Percentiles rank a stretch among this genome's conserved stretches.
Conservation (phyloP, 1,284 basidiomycete species). For the Vanrija humicola region DNA sequence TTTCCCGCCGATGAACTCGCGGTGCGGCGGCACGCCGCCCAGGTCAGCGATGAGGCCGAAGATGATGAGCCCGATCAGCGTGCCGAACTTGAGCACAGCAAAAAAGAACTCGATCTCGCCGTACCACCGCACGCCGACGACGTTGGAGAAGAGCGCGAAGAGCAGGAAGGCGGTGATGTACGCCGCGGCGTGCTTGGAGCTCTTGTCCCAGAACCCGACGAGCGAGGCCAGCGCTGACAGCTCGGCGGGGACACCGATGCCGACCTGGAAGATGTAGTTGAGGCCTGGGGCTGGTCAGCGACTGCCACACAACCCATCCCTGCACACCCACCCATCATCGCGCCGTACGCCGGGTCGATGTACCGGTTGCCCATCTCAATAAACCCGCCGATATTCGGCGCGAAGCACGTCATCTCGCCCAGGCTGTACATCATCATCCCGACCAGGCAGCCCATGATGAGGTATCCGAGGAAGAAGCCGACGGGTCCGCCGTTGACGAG, state of each 20-base stretch:
- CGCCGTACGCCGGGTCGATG: slow-evolving; percentile 9
- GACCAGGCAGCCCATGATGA: slow-evolving; percentile 5
- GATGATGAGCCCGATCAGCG: slow-evolving; percentile 49
- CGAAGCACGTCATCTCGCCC: slow-evolving; percentile 2
- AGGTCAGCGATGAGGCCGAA: slow-evolving; percentile 66
- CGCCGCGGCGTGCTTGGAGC: slow-evolving; percentile 42
- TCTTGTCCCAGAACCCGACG: slow-evolving; percentile 45
- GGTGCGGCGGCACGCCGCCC: slow-evolving; percentile 62
- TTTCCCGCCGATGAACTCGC: slow-evolving; percentile 35
- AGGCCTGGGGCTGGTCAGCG: background rate
- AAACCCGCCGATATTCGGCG: background rate
- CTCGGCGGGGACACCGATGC: slow-evolving; percentile 13
- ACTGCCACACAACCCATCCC: too few species aligned
- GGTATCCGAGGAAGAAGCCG: slow-evolving; percentile 23
- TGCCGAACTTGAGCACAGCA: background rate
- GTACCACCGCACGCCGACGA: slow-evolving; percentile 34
- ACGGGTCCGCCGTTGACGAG: slow-evolving; percentile 3
- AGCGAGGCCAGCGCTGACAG: slow-evolving; percentile 34
- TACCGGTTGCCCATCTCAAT: slow-evolving; percentile 2
- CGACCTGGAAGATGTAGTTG: slow-evolving; percentile 10
- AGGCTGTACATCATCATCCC: background rate
- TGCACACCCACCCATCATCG: slow-evolving; percentile 11
- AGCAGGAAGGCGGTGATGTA: slow-evolving; percentile 51
- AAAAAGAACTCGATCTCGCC: slow-evolving; percentile 51
- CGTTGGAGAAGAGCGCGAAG: slow-evolving; percentile 48